phyloP scores from a whole-genome alignment of 1,284 basidiomycete genomes.

The Porogramme epimiltina region DNA sequence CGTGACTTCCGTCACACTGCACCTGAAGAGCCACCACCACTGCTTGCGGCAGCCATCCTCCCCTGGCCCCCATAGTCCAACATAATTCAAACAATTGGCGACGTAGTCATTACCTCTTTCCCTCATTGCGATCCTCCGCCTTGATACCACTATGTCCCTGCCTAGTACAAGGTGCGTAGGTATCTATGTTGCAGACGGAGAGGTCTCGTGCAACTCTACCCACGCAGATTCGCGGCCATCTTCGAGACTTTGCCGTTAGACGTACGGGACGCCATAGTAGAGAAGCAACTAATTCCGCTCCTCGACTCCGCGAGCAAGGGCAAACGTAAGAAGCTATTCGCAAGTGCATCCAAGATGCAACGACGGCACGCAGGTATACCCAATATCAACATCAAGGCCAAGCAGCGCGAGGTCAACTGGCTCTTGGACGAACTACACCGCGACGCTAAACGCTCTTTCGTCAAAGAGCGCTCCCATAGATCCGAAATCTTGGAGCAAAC shows the following conservation, averaged over 20 bases:
- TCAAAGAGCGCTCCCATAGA: constrained; percentile 51
- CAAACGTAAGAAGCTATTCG: constrained; percentile 20
- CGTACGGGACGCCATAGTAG: constrained; percentile 27
- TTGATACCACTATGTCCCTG: neutral
- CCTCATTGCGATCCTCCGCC: too few species aligned
- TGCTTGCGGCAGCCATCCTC: too few species aligned
- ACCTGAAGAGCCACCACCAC: neutral
- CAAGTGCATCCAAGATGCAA: constrained; percentile 33
- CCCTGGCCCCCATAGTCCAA: too few species aligned
- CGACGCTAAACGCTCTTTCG: constrained; percentile 52
- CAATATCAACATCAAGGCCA: constrained; percentile 49
- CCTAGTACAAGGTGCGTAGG: constrained; percentile 1
- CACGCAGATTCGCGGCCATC: constrained; percentile 27
- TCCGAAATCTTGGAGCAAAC: constrained; percentile 57
- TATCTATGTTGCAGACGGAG: neutral
- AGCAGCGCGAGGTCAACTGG: constrained; percentile 51
- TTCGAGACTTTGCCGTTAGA: constrained; percentile 32
- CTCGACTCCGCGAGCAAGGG: constrained; percentile 23
- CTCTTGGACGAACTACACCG: constrained; percentile 52
- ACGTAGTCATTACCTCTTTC: too few species aligned
- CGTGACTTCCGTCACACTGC: neutral
- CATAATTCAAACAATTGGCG: too few species aligned
- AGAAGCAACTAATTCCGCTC: constrained; percentile 33
- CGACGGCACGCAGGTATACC: constrained; percentile 45
- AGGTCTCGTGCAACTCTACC: neutral